A percentile compares a stretch with the other conserved stretches of the same genome.
phyloP scores from a whole-genome alignment of 2,329 filamentous ascomycete species.

The Davidsoniella australis region DNA sequence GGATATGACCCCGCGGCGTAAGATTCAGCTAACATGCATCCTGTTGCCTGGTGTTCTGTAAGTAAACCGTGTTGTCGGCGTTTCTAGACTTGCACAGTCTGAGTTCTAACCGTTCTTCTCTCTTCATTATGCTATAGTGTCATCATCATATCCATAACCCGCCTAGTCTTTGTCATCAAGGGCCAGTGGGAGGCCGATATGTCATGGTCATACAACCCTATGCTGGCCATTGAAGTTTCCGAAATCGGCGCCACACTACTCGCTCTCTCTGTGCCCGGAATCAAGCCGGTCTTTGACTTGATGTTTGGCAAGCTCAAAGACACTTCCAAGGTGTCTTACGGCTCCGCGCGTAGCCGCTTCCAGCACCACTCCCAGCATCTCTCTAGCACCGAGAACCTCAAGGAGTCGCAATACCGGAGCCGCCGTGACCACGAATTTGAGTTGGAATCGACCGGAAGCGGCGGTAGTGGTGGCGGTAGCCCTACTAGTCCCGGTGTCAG shows the following conservation, averaged over 20 bases:
- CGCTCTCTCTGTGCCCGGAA: constrained; percentile 31
- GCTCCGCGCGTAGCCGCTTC: constrained; percentile 19
- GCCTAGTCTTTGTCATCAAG: constrained; percentile 28
- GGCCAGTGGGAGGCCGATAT: constrained; percentile 30
- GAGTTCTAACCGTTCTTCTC: not conserved
- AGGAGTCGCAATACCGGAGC: constrained; percentile 8
- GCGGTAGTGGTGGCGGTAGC: constrained; percentile 5
- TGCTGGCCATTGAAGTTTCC: constrained; percentile 31
- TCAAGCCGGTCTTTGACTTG: constrained; percentile 29
- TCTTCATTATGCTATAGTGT: constrained; percentile 21
- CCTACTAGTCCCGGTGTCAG: not conserved
- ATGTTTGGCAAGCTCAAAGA: constrained; percentile 17
- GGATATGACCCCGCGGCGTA: constrained; percentile 26
- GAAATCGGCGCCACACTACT: constrained; percentile 34
- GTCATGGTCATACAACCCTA: constrained; percentile 34
- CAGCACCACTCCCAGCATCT: constrained; percentile 18
- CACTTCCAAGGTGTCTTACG: constrained; percentile 11
- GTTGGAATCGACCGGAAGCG: constrained; percentile 9
- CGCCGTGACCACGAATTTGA: constrained; percentile 7
- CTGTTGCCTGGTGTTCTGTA: constrained; percentile 32
- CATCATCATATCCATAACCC: constrained; percentile 29
- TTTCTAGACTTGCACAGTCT: not conserved
- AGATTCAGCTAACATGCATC: constrained; percentile 30
- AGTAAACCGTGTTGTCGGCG: constrained; percentile 14
- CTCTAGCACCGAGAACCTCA: constrained; percentile 13